phyloP scores from a whole-genome alignment of 2,329 filamentous ascomycete genomes.

The Monilinia laxa region DNA sequence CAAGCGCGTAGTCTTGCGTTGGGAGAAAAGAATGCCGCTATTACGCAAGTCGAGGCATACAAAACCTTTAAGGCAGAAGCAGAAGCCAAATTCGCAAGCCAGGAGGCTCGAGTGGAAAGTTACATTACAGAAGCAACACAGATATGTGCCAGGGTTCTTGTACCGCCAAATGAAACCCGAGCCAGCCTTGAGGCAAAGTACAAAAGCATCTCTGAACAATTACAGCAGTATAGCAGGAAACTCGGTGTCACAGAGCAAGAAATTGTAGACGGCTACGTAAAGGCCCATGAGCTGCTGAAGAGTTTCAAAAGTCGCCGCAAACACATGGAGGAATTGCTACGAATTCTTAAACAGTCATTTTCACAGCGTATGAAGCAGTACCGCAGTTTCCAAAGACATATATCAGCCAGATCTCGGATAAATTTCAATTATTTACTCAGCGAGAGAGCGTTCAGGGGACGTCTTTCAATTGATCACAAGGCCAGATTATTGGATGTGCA shows the following conservation, averaged over 20 bases:
- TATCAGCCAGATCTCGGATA: constrained; percentile 80
- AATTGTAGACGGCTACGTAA: constrained; percentile 52
- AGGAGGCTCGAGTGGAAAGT: constrained; percentile 50
- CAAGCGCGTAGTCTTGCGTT: constrained; percentile 55
- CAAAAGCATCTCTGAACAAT: constrained; percentile 55
- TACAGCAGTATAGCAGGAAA: constrained; percentile 56
- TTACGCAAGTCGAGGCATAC: constrained; percentile 51
- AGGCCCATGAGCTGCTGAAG: constrained; percentile 44
- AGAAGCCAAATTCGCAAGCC: constrained; percentile 49
- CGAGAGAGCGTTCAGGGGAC: constrained; percentile 85
- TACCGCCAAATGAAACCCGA: constrained; percentile 64
- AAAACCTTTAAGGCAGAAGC: constrained; percentile 48
- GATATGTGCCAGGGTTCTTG: constrained; percentile 57
- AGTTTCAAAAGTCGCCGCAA: constrained; percentile 47
- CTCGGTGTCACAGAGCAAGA: constrained; percentile 65
- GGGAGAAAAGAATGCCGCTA: constrained; percentile 60
- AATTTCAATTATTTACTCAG: constrained; percentile 87
- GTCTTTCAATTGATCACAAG: constrained; percentile 74
- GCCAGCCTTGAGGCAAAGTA: constrained; percentile 56
- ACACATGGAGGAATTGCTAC: constrained; percentile 46
- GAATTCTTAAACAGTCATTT: constrained; percentile 58
- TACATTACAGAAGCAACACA: constrained; percentile 55
- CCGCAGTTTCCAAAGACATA: constrained; percentile 76
- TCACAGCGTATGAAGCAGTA: constrained; percentile 71
- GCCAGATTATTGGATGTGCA: constrained; percentile 73